phyloP scores from a whole-genome alignment of 2,329 filamentous ascomycete species.

The Volutella citrinella region DNA sequence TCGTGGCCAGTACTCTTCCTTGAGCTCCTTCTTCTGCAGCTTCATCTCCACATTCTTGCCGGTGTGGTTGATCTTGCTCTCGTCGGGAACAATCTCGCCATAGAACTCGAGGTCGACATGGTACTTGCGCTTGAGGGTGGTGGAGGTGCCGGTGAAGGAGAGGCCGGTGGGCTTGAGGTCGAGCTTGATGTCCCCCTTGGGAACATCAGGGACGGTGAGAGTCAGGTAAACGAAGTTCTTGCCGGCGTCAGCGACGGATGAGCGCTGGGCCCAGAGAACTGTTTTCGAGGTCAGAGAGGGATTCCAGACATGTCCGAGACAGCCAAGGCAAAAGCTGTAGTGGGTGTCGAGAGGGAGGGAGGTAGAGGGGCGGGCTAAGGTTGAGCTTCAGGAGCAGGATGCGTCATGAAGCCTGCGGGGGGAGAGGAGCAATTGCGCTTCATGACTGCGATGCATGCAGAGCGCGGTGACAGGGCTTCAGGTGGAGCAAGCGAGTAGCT shows the following conservation, averaged over 20 bases:
- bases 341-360: neutral
- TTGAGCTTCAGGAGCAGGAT: no score
- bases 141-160: slow-evolving; percentile 78
- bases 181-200: slow-evolving; percentile 72
- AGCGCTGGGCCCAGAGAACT: slow-evolving; percentile 99
- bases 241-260: slow-evolving; percentile 70
- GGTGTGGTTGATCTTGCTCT: slow-evolving; percentile 86
- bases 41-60: slow-evolving; percentile 85
- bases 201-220: slow-evolving; percentile 83
- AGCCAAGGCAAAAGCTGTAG: neutral
- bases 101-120: slow-evolving; percentile 84
- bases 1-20: slow-evolving; percentile 93
- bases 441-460: no score
- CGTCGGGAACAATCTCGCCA: slow-evolving; percentile 81
- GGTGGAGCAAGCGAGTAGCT: no score
- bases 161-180: slow-evolving; percentile 76
- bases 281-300: slow-evolving; percentile 10
- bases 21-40: slow-evolving; percentile 94
- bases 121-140: slow-evolving; percentile 83
- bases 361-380: neutral
- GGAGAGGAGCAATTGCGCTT: no score
- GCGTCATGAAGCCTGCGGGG: no score
- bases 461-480: no score
- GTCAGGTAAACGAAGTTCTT: slow-evolving; percentile 97
- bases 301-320: no score